Evolutionary conservation across 305 asterid species (phyloP), one percentile per base, ranked within the genome.

Genomic region (Ruellia speciosa): DNA sequence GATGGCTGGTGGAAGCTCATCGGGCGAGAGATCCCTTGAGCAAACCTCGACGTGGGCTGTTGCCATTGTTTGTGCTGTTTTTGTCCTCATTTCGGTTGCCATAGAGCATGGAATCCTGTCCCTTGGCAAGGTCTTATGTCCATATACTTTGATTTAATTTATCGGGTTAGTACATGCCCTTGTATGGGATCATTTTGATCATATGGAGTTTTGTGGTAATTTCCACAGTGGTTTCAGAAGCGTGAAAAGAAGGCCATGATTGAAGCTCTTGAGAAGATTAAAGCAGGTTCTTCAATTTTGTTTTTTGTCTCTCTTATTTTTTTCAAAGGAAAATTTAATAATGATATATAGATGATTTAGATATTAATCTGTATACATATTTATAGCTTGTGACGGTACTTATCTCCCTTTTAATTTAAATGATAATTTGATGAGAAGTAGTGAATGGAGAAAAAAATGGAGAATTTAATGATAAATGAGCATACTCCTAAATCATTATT

Each of bases 1-100:
- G 31, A 79, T 79, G 85, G 87, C 80, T 62, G 88, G 79, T 60
- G 81, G 60, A 19, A 69, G 68, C 7, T 51, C 81, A 24, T 2
- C 4, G 12, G 73, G 69, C n/a, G 83, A 72, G 1, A 64, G 81
- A 19, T 62, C 94, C 16, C 78, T 85, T 19, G 74, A 85, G 52
- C 81, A 78, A 56, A 85, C 94, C 49, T 77, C 94, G 3, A 82
- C 94, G 0, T 85, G 94, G 94, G 82, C 90, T 14, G 81, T 85
- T 37, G 94, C 94, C 18, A 62, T 70, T 19, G 90, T 85, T 24
- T 79, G 82, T 43, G 81, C 87, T 0, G 71, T 78, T 9, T 78
- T 85, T 58, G 70, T 82, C 16, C 18, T 77, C 66, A 70, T 82
- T 9, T 85, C 94, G 18, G 45, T 85, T 35, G 41, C 64, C 16